Evolutionary conservation across 306 rosid genomes (phyloP), one percentile per base, ranked within the genome.

Genomic region (Medicago lupulina): DNA sequence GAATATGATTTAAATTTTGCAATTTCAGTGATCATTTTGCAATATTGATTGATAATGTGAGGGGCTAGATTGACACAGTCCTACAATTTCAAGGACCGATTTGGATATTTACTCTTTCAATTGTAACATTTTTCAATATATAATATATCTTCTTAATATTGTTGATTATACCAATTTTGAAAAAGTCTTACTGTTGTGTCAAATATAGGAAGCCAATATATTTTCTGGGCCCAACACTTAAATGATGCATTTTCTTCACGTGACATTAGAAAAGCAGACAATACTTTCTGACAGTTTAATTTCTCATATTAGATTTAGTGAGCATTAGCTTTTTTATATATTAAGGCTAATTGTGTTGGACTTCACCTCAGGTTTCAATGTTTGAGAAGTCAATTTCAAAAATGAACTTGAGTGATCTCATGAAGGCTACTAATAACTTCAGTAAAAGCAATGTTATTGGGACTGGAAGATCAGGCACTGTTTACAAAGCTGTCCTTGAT

Each of bases 341-440:
- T 68, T 77, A 39, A 63, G 76, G 71, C 59, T 78, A 74, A 75
- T 71, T 59, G 14, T 85, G 49, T 67, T 57, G 67, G 41, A 71
- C 51, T 79, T 68, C 40, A 46, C 67, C 74, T 71, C 89, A 91
- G 98, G 96, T 91, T 79, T 94, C 96, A 17, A 79, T 85, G 91
- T 90, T 94, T 70, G 96, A 86, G 88, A 91, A 89, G 71, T 80
- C 91, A 21, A 65, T 91, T 70, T 62, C 91, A 40, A 94, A 90
- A 85, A 86, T 91, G 96, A 89, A 80, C 75, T 81, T 94, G 86
- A 88, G 86, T 66, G 98, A 94, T 88, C 97, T 94, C 77, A 87
- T 94, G 96, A 88, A 87, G 83, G 97, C 96, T 19, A 94, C 97
- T 25, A 79, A 83, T 85, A 85, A 70, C 88, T 94, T 94, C 86